Conservation (phyloP, 1,284 basidiomycete genomes). For the Clitocybe nebularis region DNA sequence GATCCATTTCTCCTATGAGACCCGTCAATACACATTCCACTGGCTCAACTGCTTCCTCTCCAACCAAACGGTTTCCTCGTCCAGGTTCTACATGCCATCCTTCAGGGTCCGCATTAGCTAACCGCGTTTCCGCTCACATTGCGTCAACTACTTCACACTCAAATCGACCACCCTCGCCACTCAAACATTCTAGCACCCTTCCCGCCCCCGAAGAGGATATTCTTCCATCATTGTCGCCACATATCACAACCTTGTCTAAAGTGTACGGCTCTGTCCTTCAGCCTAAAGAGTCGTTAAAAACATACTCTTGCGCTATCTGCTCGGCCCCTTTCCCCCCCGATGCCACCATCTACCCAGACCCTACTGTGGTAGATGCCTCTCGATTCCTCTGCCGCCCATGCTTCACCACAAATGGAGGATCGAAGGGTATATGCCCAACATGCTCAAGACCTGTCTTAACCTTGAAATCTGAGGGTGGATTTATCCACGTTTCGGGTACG, state of each 20-base stretch:
- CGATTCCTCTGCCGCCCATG: constrained; percentile 71
- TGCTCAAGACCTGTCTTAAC: constrained; percentile 68
- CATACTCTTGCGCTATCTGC: constrained; percentile 68
- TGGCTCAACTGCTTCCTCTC: constrained; percentile 21
- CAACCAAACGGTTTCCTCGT: constrained; percentile 46
- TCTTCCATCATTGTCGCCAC: constrained; percentile 48
- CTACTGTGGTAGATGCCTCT: constrained; percentile 37
- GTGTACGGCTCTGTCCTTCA: constrained; percentile 80
- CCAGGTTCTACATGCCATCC: constrained; percentile 34
- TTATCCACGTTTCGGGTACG: constrained; percentile 61
- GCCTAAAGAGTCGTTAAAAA: constrained; percentile 64
- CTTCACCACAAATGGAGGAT: constrained; percentile 66
- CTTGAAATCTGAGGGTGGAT: constrained; percentile 71
- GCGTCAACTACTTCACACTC: constrained; percentile 40
- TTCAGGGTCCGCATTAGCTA: constrained; percentile 32
- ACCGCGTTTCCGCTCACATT: constrained; percentile 56
- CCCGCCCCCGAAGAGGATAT: constrained; percentile 53
- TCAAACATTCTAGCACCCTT: constrained; percentile 44
- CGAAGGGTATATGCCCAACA: constrained; percentile 63
- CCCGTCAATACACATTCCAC: constrained; percentile 19
- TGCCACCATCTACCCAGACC: constrained; percentile 79
- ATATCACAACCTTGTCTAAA: constrained; percentile 64
- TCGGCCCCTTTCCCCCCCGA: constrained; percentile 65
- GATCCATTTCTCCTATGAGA: constrained; percentile 28
- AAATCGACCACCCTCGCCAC: constrained; percentile 48